Conservation (phyloP, 176 grass and related monocot species). For the Cenchrus purpureus region DNA sequence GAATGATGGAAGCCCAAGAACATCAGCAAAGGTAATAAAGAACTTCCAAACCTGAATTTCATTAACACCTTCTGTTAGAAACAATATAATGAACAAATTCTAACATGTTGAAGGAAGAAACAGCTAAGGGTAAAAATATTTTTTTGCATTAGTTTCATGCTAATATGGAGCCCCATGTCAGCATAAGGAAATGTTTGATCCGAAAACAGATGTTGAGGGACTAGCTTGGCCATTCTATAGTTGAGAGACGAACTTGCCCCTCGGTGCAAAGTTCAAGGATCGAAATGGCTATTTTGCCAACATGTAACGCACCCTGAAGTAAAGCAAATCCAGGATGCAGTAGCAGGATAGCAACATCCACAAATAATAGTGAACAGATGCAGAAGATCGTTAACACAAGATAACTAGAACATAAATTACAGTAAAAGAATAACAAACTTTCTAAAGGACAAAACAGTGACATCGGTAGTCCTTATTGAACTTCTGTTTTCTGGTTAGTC, state of each 20-base stretch:
- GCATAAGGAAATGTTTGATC: no score
- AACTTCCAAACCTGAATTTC: slow-evolving; percentile 93
- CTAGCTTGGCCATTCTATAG: no score
- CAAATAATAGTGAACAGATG: neutral
- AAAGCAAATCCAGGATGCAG: slow-evolving; percentile 1
- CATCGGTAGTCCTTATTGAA: slow-evolving; percentile 7
- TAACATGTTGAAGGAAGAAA: no score
- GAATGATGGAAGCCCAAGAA: slow-evolving; percentile 87
- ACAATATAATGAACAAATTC: slow-evolving; percentile 28
- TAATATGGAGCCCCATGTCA: no score
- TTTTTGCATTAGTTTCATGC: no score
- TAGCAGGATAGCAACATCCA: neutral
- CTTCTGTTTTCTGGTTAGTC: neutral
- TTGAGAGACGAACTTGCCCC: no score
- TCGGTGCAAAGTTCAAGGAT: no score
- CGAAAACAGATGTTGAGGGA: no score
- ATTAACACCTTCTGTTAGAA: slow-evolving; percentile 32
- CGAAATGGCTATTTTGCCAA: neutral
- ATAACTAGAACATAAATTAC: neutral
- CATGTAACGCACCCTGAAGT: slow-evolving; percentile 27
- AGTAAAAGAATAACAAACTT: slow-evolving; percentile 15
- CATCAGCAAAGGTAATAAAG: slow-evolving; percentile 86
- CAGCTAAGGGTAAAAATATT: no score
- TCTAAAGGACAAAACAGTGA: neutral
- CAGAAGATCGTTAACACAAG: neutral